Evolutionary conservation across 2,329 filamentous ascomycete species (phyloP).

Genomic region (Orbilia javanica): DNA sequence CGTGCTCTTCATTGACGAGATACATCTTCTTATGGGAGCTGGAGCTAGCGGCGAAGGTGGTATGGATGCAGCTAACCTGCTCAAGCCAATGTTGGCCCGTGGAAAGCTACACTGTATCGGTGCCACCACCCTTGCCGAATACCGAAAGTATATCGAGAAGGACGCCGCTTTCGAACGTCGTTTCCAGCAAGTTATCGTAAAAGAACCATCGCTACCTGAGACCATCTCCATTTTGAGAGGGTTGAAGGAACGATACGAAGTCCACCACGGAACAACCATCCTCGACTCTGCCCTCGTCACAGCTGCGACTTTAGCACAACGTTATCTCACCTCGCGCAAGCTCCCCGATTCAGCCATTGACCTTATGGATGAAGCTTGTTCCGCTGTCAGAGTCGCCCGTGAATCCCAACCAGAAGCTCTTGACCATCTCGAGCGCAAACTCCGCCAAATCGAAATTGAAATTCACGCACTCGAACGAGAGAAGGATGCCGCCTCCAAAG

Average conservation of each 20-base stretch:
- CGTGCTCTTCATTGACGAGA: constrained; percentile 97
- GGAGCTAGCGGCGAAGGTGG: constrained; percentile 94
- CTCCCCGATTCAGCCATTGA: constrained; percentile 97
- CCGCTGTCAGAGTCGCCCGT: constrained; percentile 92
- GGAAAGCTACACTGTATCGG: constrained; percentile 98
- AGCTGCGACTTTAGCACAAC: constrained; percentile 88
- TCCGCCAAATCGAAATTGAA: constrained; percentile 94
- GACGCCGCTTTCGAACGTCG: constrained; percentile 97
- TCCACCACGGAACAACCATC: constrained; percentile 97
- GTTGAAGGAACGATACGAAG: constrained; percentile 97
- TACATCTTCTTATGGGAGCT: constrained; percentile 97
- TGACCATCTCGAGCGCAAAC: constrained; percentile 89
- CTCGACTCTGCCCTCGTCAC: constrained; percentile 92
- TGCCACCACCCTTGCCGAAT: constrained; percentile 93
- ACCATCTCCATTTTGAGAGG: constrained; percentile 98
- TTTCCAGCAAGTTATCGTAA: constrained; percentile 98
- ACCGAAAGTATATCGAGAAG: constrained; percentile 99
- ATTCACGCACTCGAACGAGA: constrained; percentile 95
- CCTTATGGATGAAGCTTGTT: constrained; percentile 93
- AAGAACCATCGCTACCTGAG: constrained; percentile 88
- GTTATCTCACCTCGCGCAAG: constrained; percentile 90
- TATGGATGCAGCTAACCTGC: constrained; percentile 97
- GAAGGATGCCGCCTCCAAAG: constrained; percentile 90
- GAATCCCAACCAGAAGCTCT: constrained; percentile 97
- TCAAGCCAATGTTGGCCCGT: constrained; percentile 97